Base-by-base conservation (phyloP, 2,329 filamentous ascomycete species). In the Colletotrichum truncatum region DNA sequence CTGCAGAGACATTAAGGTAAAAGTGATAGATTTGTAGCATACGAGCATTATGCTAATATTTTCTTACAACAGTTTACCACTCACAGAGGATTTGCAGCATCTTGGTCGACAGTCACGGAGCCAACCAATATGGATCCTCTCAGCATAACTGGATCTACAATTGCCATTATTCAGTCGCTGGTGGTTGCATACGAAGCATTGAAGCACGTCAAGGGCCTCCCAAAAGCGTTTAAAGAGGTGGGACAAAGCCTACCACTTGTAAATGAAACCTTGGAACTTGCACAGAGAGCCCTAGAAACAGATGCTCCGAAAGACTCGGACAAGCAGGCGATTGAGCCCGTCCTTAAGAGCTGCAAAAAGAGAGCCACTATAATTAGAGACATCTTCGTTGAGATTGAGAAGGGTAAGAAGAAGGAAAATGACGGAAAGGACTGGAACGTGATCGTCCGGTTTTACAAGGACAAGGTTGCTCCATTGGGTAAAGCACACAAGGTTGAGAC, bases 401-500 rank as follows among this genome's bases (percentile, higher is more conserved):
- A 34, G 10, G 32, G 43, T 5, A 39, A 28, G 6, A 36, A 58
- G 5, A 30, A 32, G 32, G 32, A 58, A 4, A 49, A 58, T 9
- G 43, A 34, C 14, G 55, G 8, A 6, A 41, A 21, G n/a, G 56
- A 60, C 6, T 60, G 56, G 56, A 25, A 46, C 9, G 25, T 23
- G 26, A 25, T 60, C 7, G 34, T 16, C n/a, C 46, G 48, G 14
- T 60, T 60, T 12, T 60, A 60, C 26, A 46, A 38, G 3, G 39
- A 28, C 5, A 60, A 60, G 26, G 26, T 59, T 10, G 16, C 38
- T 6, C 56, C 56, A 3, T 11, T 43, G 25, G 56, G 56, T 14
- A 59, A 59, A 16, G 56, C 56, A 1, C 45, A 59, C 45, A 59
- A 59, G 48, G 56, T 60, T 8, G 56, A 60, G 34, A 23, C 18